These are phyloP conservation scores for Triticum urartu DNA, from an alignment of 176 grass and related monocot species.

Conservation along the genomic window DNA sequence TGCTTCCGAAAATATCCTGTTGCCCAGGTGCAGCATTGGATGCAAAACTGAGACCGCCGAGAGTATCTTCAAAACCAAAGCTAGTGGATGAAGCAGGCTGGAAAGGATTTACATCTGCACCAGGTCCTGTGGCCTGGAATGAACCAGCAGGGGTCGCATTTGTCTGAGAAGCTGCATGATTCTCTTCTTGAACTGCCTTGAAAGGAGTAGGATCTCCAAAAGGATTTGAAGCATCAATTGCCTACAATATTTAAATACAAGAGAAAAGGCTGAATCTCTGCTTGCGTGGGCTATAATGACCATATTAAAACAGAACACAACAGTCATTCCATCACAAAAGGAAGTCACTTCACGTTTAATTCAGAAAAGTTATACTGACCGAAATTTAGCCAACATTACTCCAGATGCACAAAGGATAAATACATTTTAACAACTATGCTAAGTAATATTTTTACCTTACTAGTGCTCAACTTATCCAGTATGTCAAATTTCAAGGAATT, in stretches of 20 bases:
- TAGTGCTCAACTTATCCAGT: conserved; percentile 10
- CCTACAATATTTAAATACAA: conserved; percentile 20
- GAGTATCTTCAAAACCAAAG: conserved; percentile 79
- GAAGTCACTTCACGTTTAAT: conserved; percentile 13
- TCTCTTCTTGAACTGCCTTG: conserved; percentile 63
- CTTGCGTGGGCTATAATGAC: neutral
- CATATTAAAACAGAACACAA: neutral
- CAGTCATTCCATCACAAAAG: neutral
- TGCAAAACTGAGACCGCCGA: conserved; percentile 64
- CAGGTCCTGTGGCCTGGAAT: conserved; percentile 43
- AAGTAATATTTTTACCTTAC: neutral
- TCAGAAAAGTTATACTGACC: neutral
- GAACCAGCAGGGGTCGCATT: conserved; percentile 45
- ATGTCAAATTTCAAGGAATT: neutral
- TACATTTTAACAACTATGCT: neutral
- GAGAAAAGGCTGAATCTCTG: conserved; percentile 10
- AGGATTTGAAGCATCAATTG: conserved; percentile 66
- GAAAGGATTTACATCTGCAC: conserved; percentile 48
- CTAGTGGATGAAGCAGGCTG: conserved; percentile 42
- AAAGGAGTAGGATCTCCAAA: conserved; percentile 88
- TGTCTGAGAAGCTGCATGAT: conserved; percentile 41
- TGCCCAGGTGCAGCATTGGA: conserved; percentile 29
- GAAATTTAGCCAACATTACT: neutral
- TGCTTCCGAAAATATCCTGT: conserved; percentile 53
- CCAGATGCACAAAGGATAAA: neutral